Percentiles rank a stretch among this genome's conserved stretches.
Evolutionary conservation across 345 rosid genomes (phyloP).

Genomic region (Cardamine chenopodiifolia): DNA sequence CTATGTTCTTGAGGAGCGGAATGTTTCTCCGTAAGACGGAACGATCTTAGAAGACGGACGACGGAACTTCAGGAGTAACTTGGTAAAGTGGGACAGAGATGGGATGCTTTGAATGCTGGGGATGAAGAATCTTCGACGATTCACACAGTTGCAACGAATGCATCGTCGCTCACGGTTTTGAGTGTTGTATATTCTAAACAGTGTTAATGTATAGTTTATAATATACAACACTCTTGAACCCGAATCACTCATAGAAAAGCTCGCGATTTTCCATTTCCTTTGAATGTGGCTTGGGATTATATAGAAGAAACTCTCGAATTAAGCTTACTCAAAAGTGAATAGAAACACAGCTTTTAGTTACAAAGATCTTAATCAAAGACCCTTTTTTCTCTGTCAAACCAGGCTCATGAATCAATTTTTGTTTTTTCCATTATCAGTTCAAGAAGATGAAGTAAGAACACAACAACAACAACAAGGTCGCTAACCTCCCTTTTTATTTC

Average conservation of each 20-base stretch:
- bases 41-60: too few relatives aligned
- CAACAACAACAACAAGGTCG: constrained; percentile 35
- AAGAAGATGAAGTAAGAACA: constrained; percentile 37
- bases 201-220: too few relatives aligned
- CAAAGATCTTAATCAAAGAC: constrained; percentile 25
- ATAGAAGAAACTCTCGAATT: neutral
- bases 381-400: constrained; percentile 32
- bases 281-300: neutral
- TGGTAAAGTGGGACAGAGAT: too few relatives aligned
- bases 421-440: constrained; percentile 37
- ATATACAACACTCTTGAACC: too few relatives aligned
- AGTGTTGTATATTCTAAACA: too few relatives aligned
- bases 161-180: too few relatives aligned
- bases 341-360: constrained; percentile 28
- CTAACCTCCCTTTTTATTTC: constrained; percentile 33
- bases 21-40: too few relatives aligned
- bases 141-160: too few relatives aligned
- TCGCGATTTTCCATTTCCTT: neutral
- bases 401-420: constrained; percentile 20
- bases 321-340: constrained; percentile 12
- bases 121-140: too few relatives aligned
- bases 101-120: too few relatives aligned
- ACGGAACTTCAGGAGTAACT: too few relatives aligned
- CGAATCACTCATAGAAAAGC: neutral
- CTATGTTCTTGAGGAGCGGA: too few relatives aligned